phyloP scores from a whole-genome alignment of 768 basidiomycete species.

The Boletus huronensis region DNA sequence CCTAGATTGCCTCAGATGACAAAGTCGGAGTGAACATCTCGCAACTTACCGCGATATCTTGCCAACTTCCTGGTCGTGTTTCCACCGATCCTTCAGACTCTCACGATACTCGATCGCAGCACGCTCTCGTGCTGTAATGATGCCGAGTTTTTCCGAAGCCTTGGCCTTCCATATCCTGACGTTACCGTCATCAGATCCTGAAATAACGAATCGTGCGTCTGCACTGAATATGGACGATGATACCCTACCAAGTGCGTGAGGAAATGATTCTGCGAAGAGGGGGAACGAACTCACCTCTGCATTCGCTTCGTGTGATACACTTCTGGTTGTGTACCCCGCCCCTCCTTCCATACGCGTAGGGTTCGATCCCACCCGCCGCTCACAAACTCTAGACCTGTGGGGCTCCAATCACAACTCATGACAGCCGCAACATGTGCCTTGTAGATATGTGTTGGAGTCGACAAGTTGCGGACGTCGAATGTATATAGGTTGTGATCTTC shows the following conservation, averaged over 20 bases:
- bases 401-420: constrained; percentile 96
- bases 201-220: constrained; percentile 86
- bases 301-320: constrained; percentile 99
- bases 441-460: constrained; percentile 85
- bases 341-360: constrained; percentile 88
- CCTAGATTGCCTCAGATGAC: constrained; percentile 34
- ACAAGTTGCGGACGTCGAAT: constrained; percentile 87
- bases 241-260: constrained; percentile 48
- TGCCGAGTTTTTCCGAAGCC: constrained; percentile 87
- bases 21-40: neutral
- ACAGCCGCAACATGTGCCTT: constrained; percentile 97
- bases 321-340: constrained; percentile 75
- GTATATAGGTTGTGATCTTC: constrained; percentile 99
- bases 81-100: constrained; percentile 85
- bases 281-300: constrained; percentile 65
- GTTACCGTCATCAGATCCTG: constrained; percentile 93
- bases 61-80: constrained; percentile 75
- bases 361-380: constrained; percentile 97
- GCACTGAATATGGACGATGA: constrained; percentile 84
- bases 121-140: constrained; percentile 85
- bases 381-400: constrained; percentile 93
- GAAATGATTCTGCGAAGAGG: neutral
- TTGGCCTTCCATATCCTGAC: constrained; percentile 94
- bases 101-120: constrained; percentile 92
- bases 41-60: constrained; percentile 69